These are phyloP conservation scores for Sarocladiaceae sp. DNA, from an alignment of 2,329 filamentous ascomycete species.

Conservation along the genomic window DNA sequence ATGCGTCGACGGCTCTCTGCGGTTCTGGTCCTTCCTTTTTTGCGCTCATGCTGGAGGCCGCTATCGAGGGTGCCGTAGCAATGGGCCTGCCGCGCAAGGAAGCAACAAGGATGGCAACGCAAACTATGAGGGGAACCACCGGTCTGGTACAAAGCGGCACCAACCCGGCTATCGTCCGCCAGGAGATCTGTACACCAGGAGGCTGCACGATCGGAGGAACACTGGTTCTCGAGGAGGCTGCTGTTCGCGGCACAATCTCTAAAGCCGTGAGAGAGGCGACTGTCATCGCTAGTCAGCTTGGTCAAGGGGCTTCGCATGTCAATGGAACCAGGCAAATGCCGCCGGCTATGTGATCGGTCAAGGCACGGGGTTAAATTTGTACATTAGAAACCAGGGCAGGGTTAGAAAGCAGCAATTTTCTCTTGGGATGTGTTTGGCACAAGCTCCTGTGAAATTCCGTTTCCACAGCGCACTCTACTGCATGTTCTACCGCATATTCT, in stretches of 20 bases:
- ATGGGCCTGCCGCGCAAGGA: slow-evolving; percentile 70
- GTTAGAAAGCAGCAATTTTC: too few relatives aligned
- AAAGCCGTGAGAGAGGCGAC: slow-evolving; percentile 66
- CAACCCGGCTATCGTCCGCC: slow-evolving; percentile 67
- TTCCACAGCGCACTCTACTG: too few relatives aligned
- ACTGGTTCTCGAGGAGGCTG: slow-evolving; percentile 66
- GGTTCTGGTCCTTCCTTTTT: slow-evolving; percentile 73
- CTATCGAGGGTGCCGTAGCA: slow-evolving; percentile 70
- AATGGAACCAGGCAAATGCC: slow-evolving; percentile 24
- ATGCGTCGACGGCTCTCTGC: slow-evolving; percentile 66
- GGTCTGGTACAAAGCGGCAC: slow-evolving; percentile 63
- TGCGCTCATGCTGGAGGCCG: slow-evolving; percentile 66
- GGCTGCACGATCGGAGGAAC: slow-evolving; percentile 73
- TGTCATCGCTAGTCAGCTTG: slow-evolving; percentile 59
- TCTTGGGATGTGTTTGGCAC: too few relatives aligned
- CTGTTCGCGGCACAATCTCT: slow-evolving; percentile 59
- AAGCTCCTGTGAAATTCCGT: too few relatives aligned
- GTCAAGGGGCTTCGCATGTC: slow-evolving; percentile 30
- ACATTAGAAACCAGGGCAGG: too few relatives aligned
- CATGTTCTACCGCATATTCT: too few relatives aligned
- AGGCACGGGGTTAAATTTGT: background rate
- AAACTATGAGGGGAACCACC: slow-evolving; percentile 70
- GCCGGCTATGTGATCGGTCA: background rate
- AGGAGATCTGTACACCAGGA: slow-evolving; percentile 72
- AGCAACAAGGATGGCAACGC: slow-evolving; percentile 70